Evolutionary conservation across 495 filamentous ascomycete genomes (phyloP), one percentile per base, ranked within the genome.

Genomic region (Daldinia decipiens): DNA sequence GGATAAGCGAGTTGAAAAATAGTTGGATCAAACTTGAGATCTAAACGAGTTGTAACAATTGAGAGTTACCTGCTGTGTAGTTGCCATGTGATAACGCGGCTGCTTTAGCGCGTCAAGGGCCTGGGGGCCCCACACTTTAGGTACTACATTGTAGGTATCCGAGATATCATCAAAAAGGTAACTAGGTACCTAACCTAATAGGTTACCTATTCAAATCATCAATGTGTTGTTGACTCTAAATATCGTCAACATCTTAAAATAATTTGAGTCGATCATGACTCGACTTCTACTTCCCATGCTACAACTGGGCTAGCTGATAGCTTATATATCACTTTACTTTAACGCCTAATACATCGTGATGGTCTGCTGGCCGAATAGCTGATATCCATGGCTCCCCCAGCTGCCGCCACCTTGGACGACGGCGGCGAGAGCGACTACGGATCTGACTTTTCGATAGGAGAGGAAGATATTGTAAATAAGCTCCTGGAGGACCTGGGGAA

Each of bases 391-490:
- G 70, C 65, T 26, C 40, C 65, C 53, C 63, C 63, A 6, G n/a
- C 57, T 72, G 11, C 57, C 58, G 26, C 62, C 31, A 43, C 64
- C 21, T 15, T 62, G 21, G 38, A 53, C 34, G 50, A 21, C 19
- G 26, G 59, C 53, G 34, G 53, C 34, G 79, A 81, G 67, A 89
- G 84, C 72, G 89, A 92, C 62, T 94, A 93, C 82, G 90, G 90
- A 26, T 92, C 90, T 31, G 89, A 92, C 62, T 89, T 93, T 67
- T 87, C 88, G 0, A 77, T 81, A 11, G 90, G 89, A 55, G 90
- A 93, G 31, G 83, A 84, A 66, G 72, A 53, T 36, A 71, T 77
- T 26, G 68, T 72, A 43, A 68, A 73, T 21, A 34, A 65, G 47
- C 68, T 74, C 19, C 54, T 78, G 11, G 61, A 68, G 11, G 45